phyloP scores from a whole-genome alignment of 768 basidiomycete species.

The Panaeolus cyanescens region DNA sequence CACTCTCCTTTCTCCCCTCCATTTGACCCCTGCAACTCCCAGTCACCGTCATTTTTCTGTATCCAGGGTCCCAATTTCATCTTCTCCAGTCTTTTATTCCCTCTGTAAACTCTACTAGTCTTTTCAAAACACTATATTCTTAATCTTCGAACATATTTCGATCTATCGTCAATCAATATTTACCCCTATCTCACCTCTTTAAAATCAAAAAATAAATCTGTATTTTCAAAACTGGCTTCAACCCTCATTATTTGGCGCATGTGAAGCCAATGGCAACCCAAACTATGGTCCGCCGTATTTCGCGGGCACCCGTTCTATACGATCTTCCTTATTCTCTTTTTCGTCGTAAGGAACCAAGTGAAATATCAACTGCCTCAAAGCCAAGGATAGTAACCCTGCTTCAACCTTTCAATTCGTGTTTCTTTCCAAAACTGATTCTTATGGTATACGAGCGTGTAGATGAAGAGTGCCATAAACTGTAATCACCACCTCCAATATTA shows the following conservation, averaged over 20 bases:
- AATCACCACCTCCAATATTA: too few relatives aligned
- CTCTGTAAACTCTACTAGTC: too few relatives aligned
- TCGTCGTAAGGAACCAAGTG: background rate
- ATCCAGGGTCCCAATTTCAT: background rate
- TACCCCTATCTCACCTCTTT: too few relatives aligned
- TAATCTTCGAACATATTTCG: too few relatives aligned
- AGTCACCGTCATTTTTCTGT: conserved; percentile 6
- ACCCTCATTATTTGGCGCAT: background rate
- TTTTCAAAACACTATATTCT: too few relatives aligned
- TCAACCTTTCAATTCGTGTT: background rate
- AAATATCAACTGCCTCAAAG: background rate
- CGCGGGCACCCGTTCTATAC: background rate
- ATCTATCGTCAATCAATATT: too few relatives aligned
- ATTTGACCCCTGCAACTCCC: conserved; percentile 13
- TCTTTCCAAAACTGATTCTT: background rate
- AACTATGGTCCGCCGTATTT: background rate
- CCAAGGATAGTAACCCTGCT: background rate
- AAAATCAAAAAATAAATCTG: too few relatives aligned
- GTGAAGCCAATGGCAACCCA: background rate
- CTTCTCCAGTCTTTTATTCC: too few relatives aligned
- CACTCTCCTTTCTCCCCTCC: too few relatives aligned
- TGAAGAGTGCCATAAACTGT: too few relatives aligned
- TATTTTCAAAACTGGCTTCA: background rate
- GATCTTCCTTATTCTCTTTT: background rate
- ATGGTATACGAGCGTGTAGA: background rate